Conservation (phyloP, 768 basidiomycete species). For the Tulasnella sp. region DNA sequence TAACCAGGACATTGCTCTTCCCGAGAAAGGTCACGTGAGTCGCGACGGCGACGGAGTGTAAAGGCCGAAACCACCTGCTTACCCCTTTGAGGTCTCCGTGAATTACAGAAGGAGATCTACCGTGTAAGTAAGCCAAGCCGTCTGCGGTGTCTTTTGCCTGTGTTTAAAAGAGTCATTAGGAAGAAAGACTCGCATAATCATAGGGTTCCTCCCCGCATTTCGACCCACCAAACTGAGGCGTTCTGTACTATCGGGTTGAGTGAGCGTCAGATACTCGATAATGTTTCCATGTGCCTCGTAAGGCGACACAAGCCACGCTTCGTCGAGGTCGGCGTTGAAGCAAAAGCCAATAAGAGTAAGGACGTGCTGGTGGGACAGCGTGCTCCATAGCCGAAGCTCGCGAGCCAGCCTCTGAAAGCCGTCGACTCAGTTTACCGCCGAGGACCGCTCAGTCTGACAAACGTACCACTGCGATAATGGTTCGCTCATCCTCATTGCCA, state of each 20-base stretch:
- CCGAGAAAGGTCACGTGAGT: not conserved
- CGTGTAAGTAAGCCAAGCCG: not conserved
- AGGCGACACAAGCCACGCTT: not conserved
- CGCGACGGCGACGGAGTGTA: not conserved
- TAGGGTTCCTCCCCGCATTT: not conserved
- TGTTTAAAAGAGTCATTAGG: not conserved
- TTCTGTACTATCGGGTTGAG: not conserved
- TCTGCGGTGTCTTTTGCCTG: not conserved
- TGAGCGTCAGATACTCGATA: not conserved
- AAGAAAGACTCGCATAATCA: not conserved
- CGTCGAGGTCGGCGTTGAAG: not conserved
- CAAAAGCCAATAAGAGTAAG: not conserved
- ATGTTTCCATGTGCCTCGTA: not conserved
- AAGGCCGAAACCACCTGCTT: not conserved
- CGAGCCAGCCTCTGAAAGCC: not conserved
- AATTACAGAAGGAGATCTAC: not conserved
- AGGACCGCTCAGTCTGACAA: not conserved
- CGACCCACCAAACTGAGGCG: not conserved
- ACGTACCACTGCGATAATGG: not conserved
- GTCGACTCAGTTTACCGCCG: not conserved
- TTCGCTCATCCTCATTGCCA: not conserved
- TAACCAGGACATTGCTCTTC: constrained; percentile 1
- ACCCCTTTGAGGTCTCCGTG: constrained; percentile 5
- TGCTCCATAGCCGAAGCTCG: not conserved
- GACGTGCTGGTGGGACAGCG: not conserved